Evolutionary conservation across 2,329 filamentous ascomycete species (phyloP).

Genomic region (Penicillium brasilianum): DNA sequence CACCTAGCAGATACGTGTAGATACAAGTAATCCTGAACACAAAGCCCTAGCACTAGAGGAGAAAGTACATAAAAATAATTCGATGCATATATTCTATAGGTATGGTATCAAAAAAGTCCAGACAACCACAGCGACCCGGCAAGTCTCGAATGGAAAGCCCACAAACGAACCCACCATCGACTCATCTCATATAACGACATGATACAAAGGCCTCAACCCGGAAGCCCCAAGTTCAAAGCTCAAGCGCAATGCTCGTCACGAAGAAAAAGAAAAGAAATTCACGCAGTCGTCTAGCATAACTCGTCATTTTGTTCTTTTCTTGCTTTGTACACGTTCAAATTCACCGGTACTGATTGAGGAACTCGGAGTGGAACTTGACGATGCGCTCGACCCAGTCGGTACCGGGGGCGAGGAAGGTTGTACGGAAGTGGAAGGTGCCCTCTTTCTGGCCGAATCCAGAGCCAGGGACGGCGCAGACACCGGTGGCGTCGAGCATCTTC

Average conservation of each 20-base stretch:
- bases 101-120: slow-evolving; percentile 23
- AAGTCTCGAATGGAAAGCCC: background rate
- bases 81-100: slow-evolving; percentile 19
- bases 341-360: slow-evolving; percentile 75
- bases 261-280: background rate
- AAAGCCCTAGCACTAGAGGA: background rate
- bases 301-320: background rate
- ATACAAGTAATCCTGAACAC: too few species aligned
- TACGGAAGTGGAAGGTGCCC: slow-evolving; percentile 89
- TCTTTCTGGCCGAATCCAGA: slow-evolving; percentile 94
- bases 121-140: background rate
- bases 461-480: slow-evolving; percentile 91
- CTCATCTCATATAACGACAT: slow-evolving; percentile 16
- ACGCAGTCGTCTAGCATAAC: background rate
- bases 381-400: slow-evolving; percentile 92
- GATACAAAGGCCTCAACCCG: background rate
- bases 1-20: too few species aligned
- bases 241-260: background rate
- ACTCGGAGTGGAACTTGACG: slow-evolving; percentile 86
- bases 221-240: background rate
- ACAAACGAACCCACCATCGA: slow-evolving; percentile 1
- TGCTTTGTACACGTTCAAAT: background rate
- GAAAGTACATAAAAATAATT: background rate
- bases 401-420: slow-evolving; percentile 93
- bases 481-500: slow-evolving; percentile 87